Percentiles rank a stretch among this genome's conserved stretches.
phyloP scores from a whole-genome alignment of 1,284 basidiomycete genomes.

The Tremellales sp. region DNA sequence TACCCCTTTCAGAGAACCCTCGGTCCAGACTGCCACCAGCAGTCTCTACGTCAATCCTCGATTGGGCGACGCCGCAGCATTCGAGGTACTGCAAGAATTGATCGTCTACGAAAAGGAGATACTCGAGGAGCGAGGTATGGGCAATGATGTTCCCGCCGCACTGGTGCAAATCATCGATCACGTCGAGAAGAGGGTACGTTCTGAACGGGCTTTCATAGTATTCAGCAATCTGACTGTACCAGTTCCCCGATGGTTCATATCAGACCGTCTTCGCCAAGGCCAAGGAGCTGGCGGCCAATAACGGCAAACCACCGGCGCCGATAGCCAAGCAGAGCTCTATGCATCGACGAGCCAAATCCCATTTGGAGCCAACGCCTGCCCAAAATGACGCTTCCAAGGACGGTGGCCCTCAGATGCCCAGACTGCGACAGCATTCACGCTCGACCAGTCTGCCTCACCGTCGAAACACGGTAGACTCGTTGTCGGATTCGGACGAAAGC shows the following conservation, averaged over 20 bases:
- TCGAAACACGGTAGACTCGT: conserved; percentile 12
- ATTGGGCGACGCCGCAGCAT: conserved; percentile 31
- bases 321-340: conserved; percentile 13
- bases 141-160: conserved; percentile 20
- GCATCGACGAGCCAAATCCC: conserved; percentile 30
- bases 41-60: conserved; percentile 46
- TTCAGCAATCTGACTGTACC: conserved; percentile 6
- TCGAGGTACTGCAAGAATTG: conserved; percentile 40
- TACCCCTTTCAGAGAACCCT: conserved; percentile 37
- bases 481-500: conserved; percentile 7
- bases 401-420: conserved; percentile 1
- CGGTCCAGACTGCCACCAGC: conserved; percentile 42
- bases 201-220: not conserved
- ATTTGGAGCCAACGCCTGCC: not conserved
- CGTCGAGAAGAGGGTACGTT: conserved; percentile 37
- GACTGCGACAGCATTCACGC: conserved; percentile 23
- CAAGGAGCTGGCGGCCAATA: conserved; percentile 13
- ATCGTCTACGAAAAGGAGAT: conserved; percentile 41
- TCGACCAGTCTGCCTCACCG: conserved; percentile 34
- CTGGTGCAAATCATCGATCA: conserved; percentile 30
- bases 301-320: not conserved
- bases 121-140: conserved; percentile 15
- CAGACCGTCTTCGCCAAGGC: conserved; percentile 26
- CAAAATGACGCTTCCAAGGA: not conserved
- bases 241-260: conserved; percentile 47